phyloP scores from a whole-genome alignment of 306 rosid species.

The Oemleria cerasiformis region DNA sequence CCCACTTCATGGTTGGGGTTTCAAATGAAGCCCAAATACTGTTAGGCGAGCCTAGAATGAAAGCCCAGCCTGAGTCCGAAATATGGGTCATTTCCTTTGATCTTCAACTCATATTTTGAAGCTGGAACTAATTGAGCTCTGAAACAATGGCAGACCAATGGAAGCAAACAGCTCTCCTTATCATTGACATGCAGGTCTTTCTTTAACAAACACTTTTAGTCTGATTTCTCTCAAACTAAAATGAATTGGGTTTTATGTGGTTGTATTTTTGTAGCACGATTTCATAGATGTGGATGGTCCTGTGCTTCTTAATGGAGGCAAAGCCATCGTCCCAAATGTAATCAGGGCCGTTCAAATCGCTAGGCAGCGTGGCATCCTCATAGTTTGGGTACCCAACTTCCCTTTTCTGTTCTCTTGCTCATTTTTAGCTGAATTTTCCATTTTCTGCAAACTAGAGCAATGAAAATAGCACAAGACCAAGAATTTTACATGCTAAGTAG shows the following conservation, averaged over 20 bases:
- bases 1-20: no score
- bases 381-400: constrained; percentile 61
- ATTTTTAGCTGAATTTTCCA: neutral
- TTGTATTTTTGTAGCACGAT: constrained; percentile 52
- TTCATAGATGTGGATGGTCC: constrained; percentile 53
- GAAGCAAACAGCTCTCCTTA: constrained; percentile 62
- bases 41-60: no score
- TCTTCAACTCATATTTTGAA: no score
- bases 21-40: no score
- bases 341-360: constrained; percentile 60
- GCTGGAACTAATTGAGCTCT: neutral
- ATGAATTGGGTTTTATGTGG: neutral
- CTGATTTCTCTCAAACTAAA: neutral
- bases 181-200: constrained; percentile 81
- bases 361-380: constrained; percentile 60
- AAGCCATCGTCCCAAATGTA: constrained; percentile 66
- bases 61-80: no score
- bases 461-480: neutral
- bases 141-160: constrained; percentile 43
- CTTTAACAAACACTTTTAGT: neutral
- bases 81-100: no score
- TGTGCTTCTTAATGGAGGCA: constrained; percentile 58
- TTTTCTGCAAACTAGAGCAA: neutral
- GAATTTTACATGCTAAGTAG: neutral
- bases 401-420: neutral